A percentile compares a stretch with the other conserved stretches of the same genome.
Evolutionary conservation across 139 green algal species (phyloP).

Genomic region (Coelastrella sp.): DNA sequence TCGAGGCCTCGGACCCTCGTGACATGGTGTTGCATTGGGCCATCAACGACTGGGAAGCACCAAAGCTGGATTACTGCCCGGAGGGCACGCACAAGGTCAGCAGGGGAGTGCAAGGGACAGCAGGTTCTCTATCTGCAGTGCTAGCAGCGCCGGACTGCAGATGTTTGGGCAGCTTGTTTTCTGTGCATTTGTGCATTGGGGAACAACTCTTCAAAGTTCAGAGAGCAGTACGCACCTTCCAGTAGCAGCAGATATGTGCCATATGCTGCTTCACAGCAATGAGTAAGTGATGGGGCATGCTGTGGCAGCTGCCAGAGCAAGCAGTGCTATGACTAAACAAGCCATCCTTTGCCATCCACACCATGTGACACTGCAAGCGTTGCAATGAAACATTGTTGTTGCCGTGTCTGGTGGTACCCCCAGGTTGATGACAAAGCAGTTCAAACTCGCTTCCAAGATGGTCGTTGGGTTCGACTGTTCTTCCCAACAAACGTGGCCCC

Average conservation of each 20-base stretch:
- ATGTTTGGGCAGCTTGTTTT: too few species aligned
- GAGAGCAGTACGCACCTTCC: too few species aligned
- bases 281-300: too few species aligned
- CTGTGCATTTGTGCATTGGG: too few species aligned
- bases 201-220: too few species aligned
- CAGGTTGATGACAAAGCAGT: neutral
- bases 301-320: too few species aligned
- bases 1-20: neutral
- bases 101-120: neutral
- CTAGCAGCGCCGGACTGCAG: too few species aligned
- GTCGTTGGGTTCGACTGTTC: constrained; percentile 45
- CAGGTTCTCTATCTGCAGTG: too few species aligned
- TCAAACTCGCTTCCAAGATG: neutral
- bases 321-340: neutral
- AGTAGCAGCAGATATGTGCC: too few species aligned
- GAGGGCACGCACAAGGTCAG: neutral
- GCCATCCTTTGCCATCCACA: neutral
- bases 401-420: neutral
- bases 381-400: neutral
- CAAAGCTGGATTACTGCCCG: constrained; percentile 41
- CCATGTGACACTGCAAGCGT: too few species aligned
- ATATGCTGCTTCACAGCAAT: too few species aligned
- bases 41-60: constrained; percentile 80
- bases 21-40: constrained; percentile 82
- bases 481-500: constrained; percentile 68